phyloP scores from a whole-genome alignment of 306 rosid species.

The Ormosia emarginata region DNA sequence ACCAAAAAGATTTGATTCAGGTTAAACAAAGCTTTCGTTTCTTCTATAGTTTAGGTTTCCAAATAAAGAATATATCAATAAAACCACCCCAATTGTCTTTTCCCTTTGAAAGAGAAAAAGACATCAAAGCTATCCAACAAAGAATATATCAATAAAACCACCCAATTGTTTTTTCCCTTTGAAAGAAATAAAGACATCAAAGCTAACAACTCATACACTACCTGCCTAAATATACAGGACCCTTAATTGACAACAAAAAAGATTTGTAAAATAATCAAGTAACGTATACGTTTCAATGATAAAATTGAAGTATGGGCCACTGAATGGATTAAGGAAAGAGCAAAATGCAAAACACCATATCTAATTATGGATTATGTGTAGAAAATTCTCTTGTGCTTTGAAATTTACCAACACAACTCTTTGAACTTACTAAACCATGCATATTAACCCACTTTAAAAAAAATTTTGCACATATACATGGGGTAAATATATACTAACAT shows the following conservation, averaged over 20 bases:
- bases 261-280: not conserved
- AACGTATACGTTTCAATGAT: not conserved
- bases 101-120: not conserved
- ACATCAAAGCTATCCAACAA: not conserved
- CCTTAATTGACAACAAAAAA: not conserved
- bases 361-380: too few species aligned
- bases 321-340: not conserved
- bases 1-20: not conserved
- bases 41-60: not conserved
- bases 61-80: not conserved
- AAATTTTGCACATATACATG: too few species aligned
- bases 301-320: not conserved
- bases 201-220: conserved; percentile 6
- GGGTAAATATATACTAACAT: too few species aligned
- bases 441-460: too few species aligned
- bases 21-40: conserved; percentile 11
- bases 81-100: conserved; percentile 3
- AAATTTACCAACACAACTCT: too few species aligned
- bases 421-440: too few species aligned
- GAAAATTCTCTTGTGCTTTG: too few species aligned
- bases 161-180: not conserved
- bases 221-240: not conserved
- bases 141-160: not conserved
- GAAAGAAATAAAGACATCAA: not conserved
- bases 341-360: too few species aligned